Percentiles rank a stretch among this genome's conserved stretches.
These are phyloP conservation scores for Cercospora canescens DNA, from an alignment of 2,329 filamentous ascomycete species.

Conservation along the genomic window DNA sequence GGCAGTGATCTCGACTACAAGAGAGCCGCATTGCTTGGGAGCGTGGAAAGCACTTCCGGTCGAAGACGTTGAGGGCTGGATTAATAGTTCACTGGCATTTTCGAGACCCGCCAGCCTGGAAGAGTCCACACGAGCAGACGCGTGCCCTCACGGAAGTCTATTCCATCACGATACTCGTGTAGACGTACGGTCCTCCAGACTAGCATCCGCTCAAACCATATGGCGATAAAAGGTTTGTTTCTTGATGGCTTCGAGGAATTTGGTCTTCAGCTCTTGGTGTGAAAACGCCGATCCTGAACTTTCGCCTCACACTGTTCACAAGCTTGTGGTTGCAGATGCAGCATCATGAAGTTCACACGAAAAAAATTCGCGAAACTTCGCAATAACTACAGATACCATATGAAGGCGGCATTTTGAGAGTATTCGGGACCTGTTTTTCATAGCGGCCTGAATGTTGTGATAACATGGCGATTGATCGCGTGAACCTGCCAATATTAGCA, in stretches of 20 bases:
- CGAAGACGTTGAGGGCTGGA: background rate
- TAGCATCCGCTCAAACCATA: background rate
- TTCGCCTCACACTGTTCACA: background rate
- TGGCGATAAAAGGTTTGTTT: background rate
- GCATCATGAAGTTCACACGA: background rate
- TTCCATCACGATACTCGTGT: background rate
- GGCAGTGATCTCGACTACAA: background rate
- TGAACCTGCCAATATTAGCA: background rate
- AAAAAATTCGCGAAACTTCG: background rate
- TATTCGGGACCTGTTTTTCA: background rate
- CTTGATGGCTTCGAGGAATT: background rate
- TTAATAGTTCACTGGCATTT: background rate
- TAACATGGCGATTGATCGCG: background rate
- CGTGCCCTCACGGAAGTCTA: background rate
- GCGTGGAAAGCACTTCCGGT: background rate
- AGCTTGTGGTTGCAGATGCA: background rate
- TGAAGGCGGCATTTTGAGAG: background rate
- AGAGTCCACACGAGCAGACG: background rate
- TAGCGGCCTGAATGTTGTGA: background rate
- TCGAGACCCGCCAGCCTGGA: background rate
- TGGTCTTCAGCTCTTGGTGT: background rate
- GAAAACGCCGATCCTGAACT: background rate
- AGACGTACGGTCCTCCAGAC: background rate
- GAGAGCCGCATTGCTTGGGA: background rate
- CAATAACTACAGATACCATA: background rate